Evolutionary conservation across 345 rosid genomes (phyloP).

Genomic region (Acer yangbiense): DNA sequence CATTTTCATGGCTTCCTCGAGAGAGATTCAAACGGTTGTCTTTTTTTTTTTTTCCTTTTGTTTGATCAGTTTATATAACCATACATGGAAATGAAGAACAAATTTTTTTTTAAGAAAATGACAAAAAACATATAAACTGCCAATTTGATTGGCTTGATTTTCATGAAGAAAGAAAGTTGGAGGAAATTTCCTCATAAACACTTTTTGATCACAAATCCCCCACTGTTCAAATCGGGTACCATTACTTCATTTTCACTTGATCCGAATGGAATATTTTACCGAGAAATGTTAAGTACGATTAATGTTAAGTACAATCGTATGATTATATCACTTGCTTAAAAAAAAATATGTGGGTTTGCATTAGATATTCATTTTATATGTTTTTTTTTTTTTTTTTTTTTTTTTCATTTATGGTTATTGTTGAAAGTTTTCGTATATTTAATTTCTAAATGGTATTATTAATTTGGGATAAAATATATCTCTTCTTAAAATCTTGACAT

Average conservation of each 20-base stretch:
- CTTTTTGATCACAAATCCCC: background rate
- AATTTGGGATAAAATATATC: background rate
- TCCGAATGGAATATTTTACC: background rate
- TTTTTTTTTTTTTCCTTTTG: background rate
- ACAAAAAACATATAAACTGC: background rate
- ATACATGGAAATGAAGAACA: background rate
- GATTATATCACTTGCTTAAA: too few species aligned
- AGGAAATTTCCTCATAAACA: slow-evolving; percentile 16
- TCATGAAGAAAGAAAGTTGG: background rate
- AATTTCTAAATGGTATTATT: too few species aligned
- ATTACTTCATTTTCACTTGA: background rate
- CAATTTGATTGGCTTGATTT: background rate
- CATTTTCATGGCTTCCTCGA: slow-evolving; percentile 30
- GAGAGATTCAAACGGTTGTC: slow-evolving; percentile 19
- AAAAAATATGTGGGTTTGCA: background rate
- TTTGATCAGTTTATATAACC: background rate
- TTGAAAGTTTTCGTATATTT: too few species aligned
- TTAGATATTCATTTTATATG: background rate
- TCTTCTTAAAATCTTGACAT: too few species aligned
- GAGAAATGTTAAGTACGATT: background rate
- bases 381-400: too few species aligned
- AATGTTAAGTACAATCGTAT: too few species aligned
- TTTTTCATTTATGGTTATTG: too few species aligned
- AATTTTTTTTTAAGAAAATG: background rate
- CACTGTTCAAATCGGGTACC: background rate